These are phyloP conservation scores for Phytophthora pseudosyringae DNA, from an alignment of 352 stramenopile species.

Conservation along the genomic window DNA sequence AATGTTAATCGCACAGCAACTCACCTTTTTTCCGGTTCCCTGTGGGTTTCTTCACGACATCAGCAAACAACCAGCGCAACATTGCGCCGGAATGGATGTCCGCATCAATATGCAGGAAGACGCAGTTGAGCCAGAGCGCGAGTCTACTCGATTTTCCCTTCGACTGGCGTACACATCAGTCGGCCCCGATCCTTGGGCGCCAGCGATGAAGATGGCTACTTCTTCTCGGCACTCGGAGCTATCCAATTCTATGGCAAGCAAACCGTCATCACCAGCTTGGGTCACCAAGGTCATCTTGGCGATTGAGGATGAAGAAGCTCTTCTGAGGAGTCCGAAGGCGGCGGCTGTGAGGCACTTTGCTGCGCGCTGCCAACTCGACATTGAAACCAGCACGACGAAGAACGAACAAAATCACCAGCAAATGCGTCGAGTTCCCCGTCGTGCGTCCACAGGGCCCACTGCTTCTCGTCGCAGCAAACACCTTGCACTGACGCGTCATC, in stretches of 20 bases:
- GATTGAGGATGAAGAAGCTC: constrained; percentile 32
- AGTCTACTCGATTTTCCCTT: no score
- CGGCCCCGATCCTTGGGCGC: no score
- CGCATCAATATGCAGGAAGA: no score
- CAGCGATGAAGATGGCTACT: not conserved
- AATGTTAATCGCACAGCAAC: constrained; percentile 10
- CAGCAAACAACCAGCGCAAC: not conserved
- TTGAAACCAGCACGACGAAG: constrained; percentile 35
- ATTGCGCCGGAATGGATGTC: constrained; percentile 3
- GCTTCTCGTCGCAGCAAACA: no score
- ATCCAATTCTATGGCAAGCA: constrained; percentile 26
- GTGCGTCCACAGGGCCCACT: no score
- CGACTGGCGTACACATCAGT: no score
- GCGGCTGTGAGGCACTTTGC: constrained; percentile 43
- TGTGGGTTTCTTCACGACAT: no score
- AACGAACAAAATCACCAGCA: constrained; percentile 44
- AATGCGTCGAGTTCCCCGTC: constrained; percentile 22
- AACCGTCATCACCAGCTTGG: constrained; percentile 5
- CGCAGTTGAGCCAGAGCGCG: no score
- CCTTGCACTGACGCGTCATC: no score
- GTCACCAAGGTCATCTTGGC: constrained; percentile 5
- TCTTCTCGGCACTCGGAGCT: constrained; percentile 14
- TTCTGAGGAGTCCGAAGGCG: constrained; percentile 43
- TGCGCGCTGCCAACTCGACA: constrained; percentile 42
- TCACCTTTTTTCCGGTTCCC: not conserved